Percentiles rank a stretch among this genome's conserved stretches.
Evolutionary conservation across 73 alveolate genomes (phyloP).

Genomic region (Tetrahymena malaccensis): DNA sequence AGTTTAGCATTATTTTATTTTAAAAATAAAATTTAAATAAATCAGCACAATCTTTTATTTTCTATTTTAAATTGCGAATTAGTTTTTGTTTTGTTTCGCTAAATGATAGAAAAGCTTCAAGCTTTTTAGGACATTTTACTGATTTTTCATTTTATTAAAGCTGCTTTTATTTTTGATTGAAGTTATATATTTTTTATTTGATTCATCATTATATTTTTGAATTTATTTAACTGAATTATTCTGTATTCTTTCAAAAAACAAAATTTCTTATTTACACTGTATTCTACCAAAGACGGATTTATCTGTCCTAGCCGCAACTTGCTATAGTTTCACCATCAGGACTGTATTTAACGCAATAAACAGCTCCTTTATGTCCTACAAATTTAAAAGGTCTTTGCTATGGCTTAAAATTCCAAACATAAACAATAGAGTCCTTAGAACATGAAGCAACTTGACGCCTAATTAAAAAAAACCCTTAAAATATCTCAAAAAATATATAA

Average conservation of each 20-base stretch:
- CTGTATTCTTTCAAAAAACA: not conserved
- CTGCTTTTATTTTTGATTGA: not conserved
- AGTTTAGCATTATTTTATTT: not conserved
- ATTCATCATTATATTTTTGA: not conserved
- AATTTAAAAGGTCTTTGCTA: conserved; percentile 59
- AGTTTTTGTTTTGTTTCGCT: too few relatives aligned
- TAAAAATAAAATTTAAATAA: not conserved
- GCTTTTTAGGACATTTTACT: too few relatives aligned
- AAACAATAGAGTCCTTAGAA: conserved; percentile 58
- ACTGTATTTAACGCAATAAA: conserved; percentile 51
- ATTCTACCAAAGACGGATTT: conserved; percentile 53
- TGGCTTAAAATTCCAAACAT: conserved; percentile 65
- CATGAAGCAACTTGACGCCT: conserved; percentile 50
- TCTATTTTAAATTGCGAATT: too few relatives aligned
- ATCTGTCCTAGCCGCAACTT: conserved; percentile 70
- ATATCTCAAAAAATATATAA: not conserved
- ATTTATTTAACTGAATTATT: not conserved
- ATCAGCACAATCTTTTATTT: not conserved
- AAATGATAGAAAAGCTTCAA: too few relatives aligned
- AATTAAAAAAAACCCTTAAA: not conserved
- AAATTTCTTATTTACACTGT: conserved; percentile 17
- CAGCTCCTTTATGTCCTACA: conserved; percentile 57
- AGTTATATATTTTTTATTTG: not conserved
- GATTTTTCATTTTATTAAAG: not conserved
- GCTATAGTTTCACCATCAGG: conserved; percentile 77